Evolutionary conservation across 2,329 filamentous ascomycete genomes (phyloP).

Genomic region (Raffaelea deltoideospora): DNA sequence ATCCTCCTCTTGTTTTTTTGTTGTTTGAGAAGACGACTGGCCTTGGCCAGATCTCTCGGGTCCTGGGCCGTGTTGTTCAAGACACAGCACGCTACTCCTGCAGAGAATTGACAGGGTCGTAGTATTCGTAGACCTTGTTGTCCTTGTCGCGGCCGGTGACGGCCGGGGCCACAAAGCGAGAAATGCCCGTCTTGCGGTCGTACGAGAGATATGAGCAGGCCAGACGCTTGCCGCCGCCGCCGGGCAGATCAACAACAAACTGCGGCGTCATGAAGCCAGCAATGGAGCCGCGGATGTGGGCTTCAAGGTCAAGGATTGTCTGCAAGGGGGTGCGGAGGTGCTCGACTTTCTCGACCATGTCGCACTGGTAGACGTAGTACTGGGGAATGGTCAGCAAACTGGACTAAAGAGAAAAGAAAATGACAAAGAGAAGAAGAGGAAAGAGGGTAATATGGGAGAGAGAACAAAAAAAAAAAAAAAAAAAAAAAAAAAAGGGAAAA

Average conservation of each 20-base stretch:
- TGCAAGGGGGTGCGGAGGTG: slow-evolving; percentile 46
- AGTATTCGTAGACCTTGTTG: slow-evolving; percentile 38
- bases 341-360: slow-evolving; percentile 45
- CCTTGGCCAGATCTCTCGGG: too few relatives aligned
- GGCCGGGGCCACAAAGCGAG: slow-evolving; percentile 39
- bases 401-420: not conserved
- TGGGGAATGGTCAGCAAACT: slow-evolving; percentile 12
- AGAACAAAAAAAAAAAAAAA: not conserved
- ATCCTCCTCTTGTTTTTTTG: not conserved
- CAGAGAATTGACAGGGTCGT: slow-evolving; percentile 29
- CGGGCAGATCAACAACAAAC: slow-evolving; percentile 49
- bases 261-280: slow-evolving; percentile 48
- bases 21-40: too few relatives aligned
- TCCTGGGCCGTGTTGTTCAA: too few relatives aligned
- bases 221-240: slow-evolving; percentile 47
- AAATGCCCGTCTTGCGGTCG: slow-evolving; percentile 35
- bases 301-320: slow-evolving; percentile 42
- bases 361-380: slow-evolving; percentile 53
- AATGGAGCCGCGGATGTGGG: slow-evolving; percentile 40
- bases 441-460: too few relatives aligned
- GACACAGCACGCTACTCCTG: too few relatives aligned
- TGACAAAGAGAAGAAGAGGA: too few relatives aligned
- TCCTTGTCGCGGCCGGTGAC: slow-evolving; percentile 27
- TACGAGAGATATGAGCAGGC: slow-evolving; percentile 38
- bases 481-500: not conserved